phyloP scores from a whole-genome alignment of 2,329 filamentous ascomycete genomes.

The Penicillium sp. region DNA sequence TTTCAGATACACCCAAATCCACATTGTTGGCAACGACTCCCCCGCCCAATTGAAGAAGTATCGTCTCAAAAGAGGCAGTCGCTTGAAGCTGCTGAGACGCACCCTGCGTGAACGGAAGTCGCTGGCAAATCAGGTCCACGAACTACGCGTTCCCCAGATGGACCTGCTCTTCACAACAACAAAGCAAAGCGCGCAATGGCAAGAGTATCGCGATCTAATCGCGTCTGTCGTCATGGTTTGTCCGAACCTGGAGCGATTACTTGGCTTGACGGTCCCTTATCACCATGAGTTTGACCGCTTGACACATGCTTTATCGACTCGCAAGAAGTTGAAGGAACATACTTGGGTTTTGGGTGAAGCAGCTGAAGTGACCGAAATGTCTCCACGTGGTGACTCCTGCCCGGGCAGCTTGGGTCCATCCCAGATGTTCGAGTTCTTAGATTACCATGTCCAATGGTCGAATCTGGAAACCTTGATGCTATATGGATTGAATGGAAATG shows the following conservation, averaged over 20 bases:
- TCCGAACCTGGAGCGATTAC: constrained; percentile 56
- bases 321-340: constrained; percentile 55
- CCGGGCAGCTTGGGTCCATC: constrained; percentile 50
- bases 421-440: constrained; percentile 54
- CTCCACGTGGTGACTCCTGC: constrained; percentile 36
- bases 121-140: constrained; percentile 54
- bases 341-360: constrained; percentile 57
- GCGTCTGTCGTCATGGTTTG: constrained; percentile 61
- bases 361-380: constrained; percentile 38
- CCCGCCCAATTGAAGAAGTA: constrained; percentile 49
- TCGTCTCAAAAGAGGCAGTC: constrained; percentile 50
- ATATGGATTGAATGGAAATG: constrained; percentile 45
- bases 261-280: constrained; percentile 56
- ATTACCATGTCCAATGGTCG: constrained; percentile 54
- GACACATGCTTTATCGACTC: constrained; percentile 57
- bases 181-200: constrained; percentile 42
- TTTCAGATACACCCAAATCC: constrained; percentile 50
- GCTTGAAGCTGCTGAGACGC: constrained; percentile 55
- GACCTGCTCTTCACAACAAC: constrained; percentile 43
- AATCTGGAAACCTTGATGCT: constrained; percentile 56
- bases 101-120: constrained; percentile 54
- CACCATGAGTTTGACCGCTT: constrained; percentile 56
- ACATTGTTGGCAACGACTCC: constrained; percentile 51
- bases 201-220: constrained; percentile 53
- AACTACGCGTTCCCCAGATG: constrained; percentile 54